Percentiles rank a stretch among this genome's conserved stretches.
Evolutionary conservation across 2,329 filamentous ascomycete species (phyloP).

Genomic region (Alternaria burnsii): DNA sequence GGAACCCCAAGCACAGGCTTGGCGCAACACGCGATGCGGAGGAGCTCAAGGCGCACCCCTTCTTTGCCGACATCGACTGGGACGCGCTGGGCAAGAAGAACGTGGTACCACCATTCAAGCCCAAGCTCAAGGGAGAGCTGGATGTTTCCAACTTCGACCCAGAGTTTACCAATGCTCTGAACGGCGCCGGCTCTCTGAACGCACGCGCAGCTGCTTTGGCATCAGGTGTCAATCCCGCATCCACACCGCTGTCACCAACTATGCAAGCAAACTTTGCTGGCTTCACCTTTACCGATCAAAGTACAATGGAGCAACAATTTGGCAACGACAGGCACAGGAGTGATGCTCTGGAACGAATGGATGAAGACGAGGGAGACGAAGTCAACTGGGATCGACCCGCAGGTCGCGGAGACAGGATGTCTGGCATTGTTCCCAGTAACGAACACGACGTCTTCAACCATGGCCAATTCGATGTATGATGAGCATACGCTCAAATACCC

Average conservation of each 20-base stretch:
- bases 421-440: conserved; percentile 58
- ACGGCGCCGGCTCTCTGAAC: conserved; percentile 85
- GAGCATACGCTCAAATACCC: conserved; percentile 13
- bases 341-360: conserved; percentile 54
- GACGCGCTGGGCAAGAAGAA: conserved; percentile 85
- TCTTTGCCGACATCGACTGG: conserved; percentile 97
- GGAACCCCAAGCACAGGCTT: conserved; percentile 94
- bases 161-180: conserved; percentile 94
- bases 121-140: conserved; percentile 92
- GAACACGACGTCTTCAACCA: conserved; percentile 60
- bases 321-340: conserved; percentile 46
- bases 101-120: conserved; percentile 96
- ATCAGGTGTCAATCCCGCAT: conserved; percentile 80
- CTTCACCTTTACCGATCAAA: conserved; percentile 99
- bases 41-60: conserved; percentile 91
- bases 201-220: conserved; percentile 88
- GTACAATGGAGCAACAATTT: conserved; percentile 87
- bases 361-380: conserved; percentile 54
- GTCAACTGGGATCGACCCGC: conserved; percentile 53
- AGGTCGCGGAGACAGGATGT: conserved; percentile 60
- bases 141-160: conserved; percentile 99
- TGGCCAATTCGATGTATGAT: conserved; percentile 50
- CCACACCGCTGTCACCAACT: conserved; percentile 90
- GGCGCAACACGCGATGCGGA: conserved; percentile 91
- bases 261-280: conserved; percentile 98